Percentiles rank a stretch among this genome's conserved stretches.
phyloP scores from a whole-genome alignment of 495 filamentous ascomycete species.

The Gamarada debralockiae region DNA sequence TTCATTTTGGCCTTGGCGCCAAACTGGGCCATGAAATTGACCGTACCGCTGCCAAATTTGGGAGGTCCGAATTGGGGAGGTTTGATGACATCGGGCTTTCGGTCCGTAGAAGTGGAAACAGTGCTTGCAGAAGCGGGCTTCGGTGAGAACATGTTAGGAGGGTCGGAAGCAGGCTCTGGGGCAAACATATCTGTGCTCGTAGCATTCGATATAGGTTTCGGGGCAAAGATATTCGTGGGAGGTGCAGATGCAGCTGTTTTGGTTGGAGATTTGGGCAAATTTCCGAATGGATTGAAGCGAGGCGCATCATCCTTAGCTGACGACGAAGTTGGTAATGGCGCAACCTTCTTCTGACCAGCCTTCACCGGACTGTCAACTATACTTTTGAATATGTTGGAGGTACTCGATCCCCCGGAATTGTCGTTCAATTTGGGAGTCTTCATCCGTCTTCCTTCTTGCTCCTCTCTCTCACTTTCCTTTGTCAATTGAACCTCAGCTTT shows the following conservation, averaged over 20 bases:
- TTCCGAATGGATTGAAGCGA: conserved; percentile 17
- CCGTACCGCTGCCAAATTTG: conserved; percentile 8
- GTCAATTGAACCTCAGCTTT: conserved; percentile 27
- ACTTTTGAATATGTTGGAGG: conserved; percentile 35
- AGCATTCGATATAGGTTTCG: conserved; percentile 13
- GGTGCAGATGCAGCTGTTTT: conserved; percentile 19
- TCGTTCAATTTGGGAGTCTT: conserved; percentile 18
- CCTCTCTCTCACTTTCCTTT: conserved; percentile 6
- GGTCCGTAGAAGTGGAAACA: conserved; percentile 1
- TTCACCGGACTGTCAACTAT: conserved; percentile 22
- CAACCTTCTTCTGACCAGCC: neutral
- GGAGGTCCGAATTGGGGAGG: neutral
- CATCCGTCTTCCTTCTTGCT: conserved; percentile 6
- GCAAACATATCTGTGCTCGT: neutral
- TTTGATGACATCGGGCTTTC: conserved; percentile 20
- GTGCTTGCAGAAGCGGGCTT: conserved; percentile 7
- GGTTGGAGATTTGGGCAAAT: conserved; percentile 19
- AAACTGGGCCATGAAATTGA: conserved; percentile 30
- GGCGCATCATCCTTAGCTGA: conserved; percentile 5
- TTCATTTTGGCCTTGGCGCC: conserved; percentile 14
- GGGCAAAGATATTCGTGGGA: conserved; percentile 11
- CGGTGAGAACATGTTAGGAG: conserved; percentile 6
- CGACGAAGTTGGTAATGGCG: conserved; percentile 4
- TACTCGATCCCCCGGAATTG: conserved; percentile 25
- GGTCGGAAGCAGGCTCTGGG: neutral